Base-by-base conservation (phyloP, 495 filamentous ascomycete genomes). In the Penicillium argentinense region DNA sequence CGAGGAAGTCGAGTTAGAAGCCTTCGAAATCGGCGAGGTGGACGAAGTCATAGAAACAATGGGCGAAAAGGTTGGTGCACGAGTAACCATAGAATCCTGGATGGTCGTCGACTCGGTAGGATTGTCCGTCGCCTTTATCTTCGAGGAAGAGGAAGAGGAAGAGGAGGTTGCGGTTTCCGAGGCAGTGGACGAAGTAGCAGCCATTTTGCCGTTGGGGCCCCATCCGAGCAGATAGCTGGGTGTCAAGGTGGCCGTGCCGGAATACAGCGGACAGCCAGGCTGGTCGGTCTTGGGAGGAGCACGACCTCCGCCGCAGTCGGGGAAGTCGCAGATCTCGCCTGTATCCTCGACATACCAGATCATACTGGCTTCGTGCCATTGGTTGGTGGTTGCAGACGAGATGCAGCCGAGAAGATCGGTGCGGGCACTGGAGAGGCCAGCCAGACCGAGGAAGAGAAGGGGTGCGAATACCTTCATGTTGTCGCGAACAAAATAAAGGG, bases 261-360 rank as follows among this genome's bases (percentile, higher is more conserved):
- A 59, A 62, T 86, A 86, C 11, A 47, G 50, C 0, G 73, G 66
- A 56, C 83, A 87, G 6, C 81, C 82, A 1, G 82, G 81, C 21
- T 80, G 75, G 23, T 71, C 71, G 14, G 75, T 78, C 64, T 79
- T 85, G 1, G 77, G 73, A 0, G 83, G 81, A 8, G 80, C 82
- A 32, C 76, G 71, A 17, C 81, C 82, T 42, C 83, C 83, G 22
- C 83, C 83, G 56, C 83, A 86, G 71, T 84, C 81, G 47, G 80
- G 68, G 33, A 76, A 60, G 4, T 68, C 69, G 73, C 82, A 84
- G 60, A 85, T 71, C 59, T 85, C 77, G 56, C 81, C 80, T 14
- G 66, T 77, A 45, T 56, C 70, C 0, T 79, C 80, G 45, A 79
- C 74, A 56, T 75, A 82, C 63, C 64, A 77, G 64, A 76, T 67